Evolutionary conservation across 2,329 filamentous ascomycete genomes (phyloP).

Genomic region (Ophiostoma ips): DNA sequence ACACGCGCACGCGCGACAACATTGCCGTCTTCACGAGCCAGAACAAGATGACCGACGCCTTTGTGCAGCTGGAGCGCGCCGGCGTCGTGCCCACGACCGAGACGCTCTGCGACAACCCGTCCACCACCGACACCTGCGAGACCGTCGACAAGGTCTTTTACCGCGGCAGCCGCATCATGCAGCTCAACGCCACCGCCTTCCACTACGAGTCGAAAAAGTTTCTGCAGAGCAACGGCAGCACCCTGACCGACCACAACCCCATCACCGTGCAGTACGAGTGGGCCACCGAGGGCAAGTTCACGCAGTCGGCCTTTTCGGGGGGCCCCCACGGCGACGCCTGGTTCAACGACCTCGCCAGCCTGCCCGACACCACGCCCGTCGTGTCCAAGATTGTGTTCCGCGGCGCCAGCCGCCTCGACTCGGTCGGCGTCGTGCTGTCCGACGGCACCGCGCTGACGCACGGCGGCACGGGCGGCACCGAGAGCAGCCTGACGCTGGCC

Average conservation of each 20-base stretch:
- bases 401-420: slow-evolving; percentile 36
- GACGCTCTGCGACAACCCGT: slow-evolving; percentile 43
- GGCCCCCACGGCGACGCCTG: slow-evolving; percentile 35
- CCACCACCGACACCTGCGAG: slow-evolving; percentile 40
- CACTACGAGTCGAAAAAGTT: slow-evolving; percentile 43
- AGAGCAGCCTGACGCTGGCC: slow-evolving; percentile 28
- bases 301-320: slow-evolving; percentile 32
- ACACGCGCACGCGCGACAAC: slow-evolving; percentile 41
- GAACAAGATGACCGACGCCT: slow-evolving; percentile 42
- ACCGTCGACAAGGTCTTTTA: slow-evolving; percentile 55
- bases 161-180: slow-evolving; percentile 33
- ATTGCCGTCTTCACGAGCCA: slow-evolving; percentile 34
- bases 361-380: slow-evolving; percentile 19
- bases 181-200: slow-evolving; percentile 34
- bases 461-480: slow-evolving; percentile 38
- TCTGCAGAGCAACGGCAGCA: slow-evolving; percentile 38
- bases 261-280: slow-evolving; percentile 41
- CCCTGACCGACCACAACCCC: slow-evolving; percentile 53
- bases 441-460: slow-evolving; percentile 36
- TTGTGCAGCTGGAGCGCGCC: slow-evolving; percentile 39
- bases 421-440: slow-evolving; percentile 31
- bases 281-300: slow-evolving; percentile 23
- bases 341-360: slow-evolving; percentile 37
- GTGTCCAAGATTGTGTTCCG: slow-evolving; percentile 26
- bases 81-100: slow-evolving; percentile 32